Evolutionary conservation across 257 asterid genomes (phyloP).

Genomic region (Solanum appendiculatum): DNA sequence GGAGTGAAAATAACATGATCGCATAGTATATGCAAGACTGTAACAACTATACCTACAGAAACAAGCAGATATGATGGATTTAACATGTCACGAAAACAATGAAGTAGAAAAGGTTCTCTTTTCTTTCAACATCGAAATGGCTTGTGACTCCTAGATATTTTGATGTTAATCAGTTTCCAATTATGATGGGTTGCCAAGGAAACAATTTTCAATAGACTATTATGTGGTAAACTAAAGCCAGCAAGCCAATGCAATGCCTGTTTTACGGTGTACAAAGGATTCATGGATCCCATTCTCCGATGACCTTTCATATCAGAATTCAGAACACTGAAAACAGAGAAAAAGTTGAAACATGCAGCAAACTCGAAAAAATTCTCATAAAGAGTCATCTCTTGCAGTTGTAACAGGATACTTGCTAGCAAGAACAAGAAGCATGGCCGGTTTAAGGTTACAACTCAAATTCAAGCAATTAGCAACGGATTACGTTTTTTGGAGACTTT

Average conservation of each 20-base stretch:
- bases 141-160: background rate
- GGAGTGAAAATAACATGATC: background rate
- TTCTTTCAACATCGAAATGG: background rate
- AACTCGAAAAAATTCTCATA: background rate
- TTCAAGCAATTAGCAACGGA: background rate
- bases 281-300: background rate
- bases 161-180: background rate
- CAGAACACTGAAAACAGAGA: background rate
- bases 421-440: background rate
- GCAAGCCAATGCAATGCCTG: background rate
- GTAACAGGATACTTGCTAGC: background rate
- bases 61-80: background rate
- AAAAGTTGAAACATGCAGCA: background rate
- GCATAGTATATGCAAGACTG: background rate
- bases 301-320: background rate
- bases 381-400: background rate
- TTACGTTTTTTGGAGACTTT: background rate
- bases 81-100: background rate
- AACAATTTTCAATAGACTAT: background rate
- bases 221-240: background rate
- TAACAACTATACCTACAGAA: background rate
- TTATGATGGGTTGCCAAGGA: background rate
- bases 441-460: background rate
- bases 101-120: background rate
- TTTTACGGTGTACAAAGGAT: background rate